Evolutionary conservation across 2,329 filamentous ascomycete genomes (phyloP).

Genomic region (Fusarium devonianum): DNA sequence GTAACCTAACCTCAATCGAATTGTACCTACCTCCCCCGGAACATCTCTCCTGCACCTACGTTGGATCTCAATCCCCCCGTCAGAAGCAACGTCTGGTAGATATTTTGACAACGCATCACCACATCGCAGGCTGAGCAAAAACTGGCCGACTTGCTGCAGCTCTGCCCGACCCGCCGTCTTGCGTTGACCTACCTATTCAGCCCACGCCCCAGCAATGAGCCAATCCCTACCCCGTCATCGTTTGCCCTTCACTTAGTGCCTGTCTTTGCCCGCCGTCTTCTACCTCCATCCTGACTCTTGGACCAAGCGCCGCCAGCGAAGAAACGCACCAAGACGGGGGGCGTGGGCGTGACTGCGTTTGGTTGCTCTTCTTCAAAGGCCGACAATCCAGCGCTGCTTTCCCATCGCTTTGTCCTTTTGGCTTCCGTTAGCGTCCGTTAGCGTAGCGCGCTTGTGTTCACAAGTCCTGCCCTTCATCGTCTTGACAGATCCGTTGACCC

Average conservation of each 20-base stretch:
- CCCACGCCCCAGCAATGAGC: conserved; percentile 28
- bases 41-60: conserved; percentile 17
- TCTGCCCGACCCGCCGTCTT: conserved; percentile 44
- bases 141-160: conserved; percentile 43
- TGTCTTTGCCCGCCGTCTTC: conserved; percentile 25
- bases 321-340: conserved; percentile 37
- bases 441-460: conserved; percentile 46
- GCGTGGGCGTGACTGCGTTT: conserved; percentile 31
- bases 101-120: conserved; percentile 61
- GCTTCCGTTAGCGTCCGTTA: conserved; percentile 41
- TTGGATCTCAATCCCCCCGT: conserved; percentile 37
- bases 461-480: conserved; percentile 27
- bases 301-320: conserved; percentile 27
- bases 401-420: conserved; percentile 37
- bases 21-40: conserved; percentile 22
- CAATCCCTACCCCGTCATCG: conserved; percentile 28
- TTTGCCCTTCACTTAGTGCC: conserved; percentile 19
- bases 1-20: conserved; percentile 30
- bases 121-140: conserved; percentile 38
- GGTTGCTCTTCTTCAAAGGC: conserved; percentile 22
- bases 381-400: conserved; percentile 48
- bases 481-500: conserved; percentile 7
- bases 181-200: conserved; percentile 34
- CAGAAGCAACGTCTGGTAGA: conserved; percentile 45
- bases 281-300: conserved; percentile 9